Conservation (phyloP, 345 rosid species). For the Cochlearia excelsa region DNA sequence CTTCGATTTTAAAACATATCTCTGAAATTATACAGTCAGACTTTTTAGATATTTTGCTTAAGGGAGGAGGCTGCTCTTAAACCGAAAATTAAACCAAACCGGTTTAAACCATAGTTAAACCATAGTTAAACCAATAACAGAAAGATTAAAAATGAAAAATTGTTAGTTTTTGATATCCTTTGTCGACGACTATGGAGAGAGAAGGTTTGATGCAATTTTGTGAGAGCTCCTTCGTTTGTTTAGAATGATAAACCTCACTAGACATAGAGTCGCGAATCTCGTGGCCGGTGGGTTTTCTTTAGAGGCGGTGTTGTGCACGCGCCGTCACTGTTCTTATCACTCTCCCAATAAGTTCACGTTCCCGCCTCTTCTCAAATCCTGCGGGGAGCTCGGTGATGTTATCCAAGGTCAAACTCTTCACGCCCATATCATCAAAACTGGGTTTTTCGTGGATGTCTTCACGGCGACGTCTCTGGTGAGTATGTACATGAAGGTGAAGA, state of each 20-base stretch:
- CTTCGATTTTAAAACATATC: slow-evolving; percentile 28
- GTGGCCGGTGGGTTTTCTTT: slow-evolving; percentile 30
- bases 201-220: not conserved
- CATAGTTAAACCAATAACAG: not conserved
- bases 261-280: slow-evolving; percentile 38
- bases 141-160: not conserved
- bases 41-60: slow-evolving; percentile 29
- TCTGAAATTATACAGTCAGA: slow-evolving; percentile 15
- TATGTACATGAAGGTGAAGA: slow-evolving; percentile 47
- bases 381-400: slow-evolving; percentile 48
- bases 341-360: slow-evolving; percentile 51
- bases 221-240: not conserved
- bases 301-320: slow-evolving; percentile 3
- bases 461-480: slow-evolving; percentile 46
- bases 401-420: slow-evolving; percentile 51
- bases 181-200: slow-evolving; percentile 15
- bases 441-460: slow-evolving; percentile 40
- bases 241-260: slow-evolving; percentile 26
- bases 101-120: not conserved
- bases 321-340: not conserved
- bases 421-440: slow-evolving; percentile 46
- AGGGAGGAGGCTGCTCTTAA: slow-evolving; percentile 2
- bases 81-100: slow-evolving; percentile 27
- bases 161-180: not conserved
- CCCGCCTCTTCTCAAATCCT: slow-evolving; percentile 67